Evolutionary conservation across 139 green algal species (phyloP).

Genomic region (Chlorella vulgaris): DNA sequence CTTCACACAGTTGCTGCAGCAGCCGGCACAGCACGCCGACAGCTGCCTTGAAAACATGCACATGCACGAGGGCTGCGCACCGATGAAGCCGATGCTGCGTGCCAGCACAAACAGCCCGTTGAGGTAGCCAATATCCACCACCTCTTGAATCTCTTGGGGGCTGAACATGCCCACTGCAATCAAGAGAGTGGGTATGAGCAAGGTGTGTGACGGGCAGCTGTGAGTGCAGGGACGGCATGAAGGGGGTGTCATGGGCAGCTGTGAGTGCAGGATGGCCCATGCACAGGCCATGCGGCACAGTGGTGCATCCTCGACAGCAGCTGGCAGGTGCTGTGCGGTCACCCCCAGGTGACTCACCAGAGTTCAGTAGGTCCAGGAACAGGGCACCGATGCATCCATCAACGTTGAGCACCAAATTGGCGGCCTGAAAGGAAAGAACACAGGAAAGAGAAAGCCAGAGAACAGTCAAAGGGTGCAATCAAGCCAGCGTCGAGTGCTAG

Average conservation of each 20-base stretch:
- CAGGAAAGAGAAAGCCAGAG: neutral
- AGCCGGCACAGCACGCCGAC: no score
- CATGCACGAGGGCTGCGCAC: slow-evolving; percentile 18
- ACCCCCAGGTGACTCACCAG: slow-evolving; percentile 33
- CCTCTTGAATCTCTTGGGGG: slow-evolving; percentile 72
- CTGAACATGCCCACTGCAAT: slow-evolving; percentile 58
- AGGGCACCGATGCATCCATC: slow-evolving; percentile 93
- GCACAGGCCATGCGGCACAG: no score
- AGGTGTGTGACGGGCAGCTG: neutral
- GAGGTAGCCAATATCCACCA: slow-evolving; percentile 88
- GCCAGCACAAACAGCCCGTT: slow-evolving; percentile 96
- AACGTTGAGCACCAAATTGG: slow-evolving; percentile 88
- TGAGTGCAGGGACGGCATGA: neutral
- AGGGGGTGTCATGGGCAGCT: no score
- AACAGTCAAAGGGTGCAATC: neutral
- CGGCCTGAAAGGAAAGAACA: slow-evolving; percentile 31
- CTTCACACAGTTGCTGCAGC: no score
- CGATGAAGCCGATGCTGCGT: slow-evolving; percentile 92
- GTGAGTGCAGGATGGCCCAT: no score
- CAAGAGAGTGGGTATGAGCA: neutral
- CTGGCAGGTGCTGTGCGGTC: no score
- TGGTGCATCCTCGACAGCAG: neutral
- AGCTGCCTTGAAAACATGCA: no score
- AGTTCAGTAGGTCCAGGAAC: slow-evolving; percentile 92
- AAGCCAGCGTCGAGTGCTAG: no score